Conservation (phyloP, 495 filamentous ascomycete species). For the Pyrenopolyporus hunteri region DNA sequence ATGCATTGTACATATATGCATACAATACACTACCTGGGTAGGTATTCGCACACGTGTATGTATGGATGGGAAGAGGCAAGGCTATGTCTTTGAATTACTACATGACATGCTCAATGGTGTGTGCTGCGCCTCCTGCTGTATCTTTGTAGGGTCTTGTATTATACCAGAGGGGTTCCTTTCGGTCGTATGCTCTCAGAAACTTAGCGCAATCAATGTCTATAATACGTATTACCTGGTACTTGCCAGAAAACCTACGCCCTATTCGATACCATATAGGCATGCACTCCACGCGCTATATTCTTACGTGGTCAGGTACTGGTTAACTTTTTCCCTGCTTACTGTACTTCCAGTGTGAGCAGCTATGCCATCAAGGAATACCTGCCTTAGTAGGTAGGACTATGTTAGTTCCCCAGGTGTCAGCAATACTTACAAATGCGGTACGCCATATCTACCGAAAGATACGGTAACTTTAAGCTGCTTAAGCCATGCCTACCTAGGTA, state of each 20-base stretch:
- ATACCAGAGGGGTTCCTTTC: constrained; percentile 10
- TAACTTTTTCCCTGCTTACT: constrained; percentile 38
- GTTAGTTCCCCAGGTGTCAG: constrained; percentile 15
- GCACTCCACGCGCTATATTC: constrained; percentile 8
- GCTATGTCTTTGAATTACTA: constrained; percentile 1
- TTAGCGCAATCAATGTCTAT: no score
- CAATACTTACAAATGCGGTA: constrained; percentile 24
- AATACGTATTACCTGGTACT: no score
- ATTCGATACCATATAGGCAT: background rate
- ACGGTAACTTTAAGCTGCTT: constrained; percentile 6
- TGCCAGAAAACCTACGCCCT: no score
- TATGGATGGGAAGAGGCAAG: background rate
- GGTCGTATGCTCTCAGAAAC: no score
- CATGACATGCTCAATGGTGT: no score
- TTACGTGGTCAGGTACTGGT: constrained; percentile 24
- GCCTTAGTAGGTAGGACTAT: constrained; percentile 15
- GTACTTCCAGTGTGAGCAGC: constrained; percentile 23
- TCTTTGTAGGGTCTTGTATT: background rate
- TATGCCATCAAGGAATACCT: constrained; percentile 17
- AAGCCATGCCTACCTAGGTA: constrained; percentile 11
- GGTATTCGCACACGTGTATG: no score
- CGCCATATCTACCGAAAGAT: constrained; percentile 28
- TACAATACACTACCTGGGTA: no score
- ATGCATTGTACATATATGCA: background rate
- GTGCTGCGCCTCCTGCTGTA: background rate